phyloP scores from a whole-genome alignment of 768 basidiomycete species.

The Naematelia encephala region DNA sequence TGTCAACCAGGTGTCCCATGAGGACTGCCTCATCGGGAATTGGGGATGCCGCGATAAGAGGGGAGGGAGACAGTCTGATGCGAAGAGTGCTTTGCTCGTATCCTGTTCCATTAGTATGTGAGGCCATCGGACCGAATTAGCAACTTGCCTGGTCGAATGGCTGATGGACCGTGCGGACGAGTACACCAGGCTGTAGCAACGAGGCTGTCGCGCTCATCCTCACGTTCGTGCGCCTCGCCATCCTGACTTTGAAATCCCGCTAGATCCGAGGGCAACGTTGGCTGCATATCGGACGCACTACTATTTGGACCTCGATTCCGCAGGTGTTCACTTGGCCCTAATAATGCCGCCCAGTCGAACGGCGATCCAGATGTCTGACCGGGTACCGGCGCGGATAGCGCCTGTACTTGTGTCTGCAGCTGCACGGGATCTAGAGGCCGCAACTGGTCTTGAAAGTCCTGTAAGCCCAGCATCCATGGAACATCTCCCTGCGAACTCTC shows the following conservation, averaged over 20 bases:
- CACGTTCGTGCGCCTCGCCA: neutral
- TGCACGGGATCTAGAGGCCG: too few species aligned
- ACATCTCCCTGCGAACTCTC: too few species aligned
- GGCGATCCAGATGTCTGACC: neutral
- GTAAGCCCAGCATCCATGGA: neutral
- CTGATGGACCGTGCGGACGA: neutral
- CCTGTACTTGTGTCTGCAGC: neutral
- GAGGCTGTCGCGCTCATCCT: neutral
- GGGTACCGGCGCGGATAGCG: neutral
- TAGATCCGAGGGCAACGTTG: neutral
- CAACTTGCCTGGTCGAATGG: neutral
- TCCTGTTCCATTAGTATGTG: neutral
- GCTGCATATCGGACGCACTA: neutral
- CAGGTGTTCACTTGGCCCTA: too few species aligned
- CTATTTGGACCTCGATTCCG: too few species aligned
- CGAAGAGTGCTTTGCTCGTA: neutral
- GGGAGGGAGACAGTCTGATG: too few species aligned
- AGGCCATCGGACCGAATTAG: neutral
- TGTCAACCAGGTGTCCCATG: neutral
- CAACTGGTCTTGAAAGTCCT: neutral
- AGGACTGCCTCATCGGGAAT: neutral
- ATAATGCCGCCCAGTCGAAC: neutral
- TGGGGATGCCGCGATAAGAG: neutral
- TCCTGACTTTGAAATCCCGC: neutral
- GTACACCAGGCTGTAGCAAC: neutral